Conservation (phyloP, 176 grass and related monocot genomes). For the Saccharum spontaneum region DNA sequence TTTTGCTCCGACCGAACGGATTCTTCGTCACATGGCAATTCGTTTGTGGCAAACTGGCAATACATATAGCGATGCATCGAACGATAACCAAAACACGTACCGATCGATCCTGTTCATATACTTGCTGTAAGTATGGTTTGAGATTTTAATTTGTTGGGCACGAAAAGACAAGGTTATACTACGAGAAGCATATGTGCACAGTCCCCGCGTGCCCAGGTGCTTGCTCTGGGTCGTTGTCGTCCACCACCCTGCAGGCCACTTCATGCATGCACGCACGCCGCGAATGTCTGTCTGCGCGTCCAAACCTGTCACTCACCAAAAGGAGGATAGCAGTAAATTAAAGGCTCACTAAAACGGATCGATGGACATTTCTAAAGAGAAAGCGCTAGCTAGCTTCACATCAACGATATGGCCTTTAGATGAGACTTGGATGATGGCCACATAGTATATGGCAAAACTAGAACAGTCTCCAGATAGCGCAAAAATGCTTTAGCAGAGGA, state of each 20-base stretch:
- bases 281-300: conserved; percentile 35
- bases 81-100: neutral
- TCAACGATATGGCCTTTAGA: neutral
- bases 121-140: neutral
- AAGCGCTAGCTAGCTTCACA: neutral
- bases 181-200: neutral
- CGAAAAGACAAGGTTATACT: neutral
- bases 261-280: neutral
- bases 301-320: conserved; percentile 33
- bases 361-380: neutral
- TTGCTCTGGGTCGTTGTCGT: conserved; percentile 19
- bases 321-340: conserved; percentile 15
- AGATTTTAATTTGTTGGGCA: neutral
- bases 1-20: neutral
- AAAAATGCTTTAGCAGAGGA: no score
- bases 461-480: no score
- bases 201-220: neutral
- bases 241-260: conserved; percentile 10
- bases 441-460: no score
- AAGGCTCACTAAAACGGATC: conserved; percentile 1
- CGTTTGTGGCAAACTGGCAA: no score
- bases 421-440: neutral
- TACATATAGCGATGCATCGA: neutral
- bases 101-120: neutral
- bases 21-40: neutral